Conservation (phyloP, 148 eudicot genomes). For the Dianthus caryophyllus region DNA sequence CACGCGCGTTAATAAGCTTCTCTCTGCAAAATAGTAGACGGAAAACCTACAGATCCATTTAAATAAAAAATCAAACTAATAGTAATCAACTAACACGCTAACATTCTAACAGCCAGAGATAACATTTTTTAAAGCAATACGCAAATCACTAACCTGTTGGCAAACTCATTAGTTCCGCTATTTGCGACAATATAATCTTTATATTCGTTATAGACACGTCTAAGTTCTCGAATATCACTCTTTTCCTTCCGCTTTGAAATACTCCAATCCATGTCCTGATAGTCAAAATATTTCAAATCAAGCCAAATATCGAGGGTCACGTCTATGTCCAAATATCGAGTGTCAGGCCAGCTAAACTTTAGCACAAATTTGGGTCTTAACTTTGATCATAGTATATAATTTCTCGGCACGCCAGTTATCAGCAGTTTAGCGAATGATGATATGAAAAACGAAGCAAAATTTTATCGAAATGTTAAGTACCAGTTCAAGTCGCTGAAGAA, state of each 20-base stretch:
- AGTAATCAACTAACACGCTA: neutral
- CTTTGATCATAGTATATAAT: neutral
- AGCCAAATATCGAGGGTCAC: neutral
- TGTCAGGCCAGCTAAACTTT: too few species aligned
- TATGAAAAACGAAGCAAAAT: too few species aligned
- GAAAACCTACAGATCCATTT: constrained; percentile 21
- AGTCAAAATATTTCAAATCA: neutral
- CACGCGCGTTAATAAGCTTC: constrained; percentile 62
- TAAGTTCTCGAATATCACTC: constrained; percentile 85
- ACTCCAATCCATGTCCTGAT: constrained; percentile 73
- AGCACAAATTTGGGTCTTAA: too few species aligned
- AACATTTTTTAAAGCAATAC: neutral
- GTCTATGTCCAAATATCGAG: too few species aligned
- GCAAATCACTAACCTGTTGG: constrained; percentile 51
- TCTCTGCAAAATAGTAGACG: constrained; percentile 49
- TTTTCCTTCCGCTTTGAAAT: constrained; percentile 60
- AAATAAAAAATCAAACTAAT: constrained; percentile 17
- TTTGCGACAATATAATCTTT: constrained; percentile 60
- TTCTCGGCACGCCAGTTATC: too few species aligned
- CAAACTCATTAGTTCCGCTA: constrained; percentile 55
- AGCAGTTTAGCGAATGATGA: neutral
- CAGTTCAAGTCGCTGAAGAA: constrained; percentile 93
- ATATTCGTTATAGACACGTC: constrained; percentile 67
- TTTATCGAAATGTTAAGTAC: too few species aligned
- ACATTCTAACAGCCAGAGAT: neutral